Percentiles rank a stretch among this genome's conserved stretches.
These are phyloP conservation scores for Neofusicoccum laricinum DNA, from an alignment of 2,329 filamentous ascomycete genomes.

Conservation along the genomic window DNA sequence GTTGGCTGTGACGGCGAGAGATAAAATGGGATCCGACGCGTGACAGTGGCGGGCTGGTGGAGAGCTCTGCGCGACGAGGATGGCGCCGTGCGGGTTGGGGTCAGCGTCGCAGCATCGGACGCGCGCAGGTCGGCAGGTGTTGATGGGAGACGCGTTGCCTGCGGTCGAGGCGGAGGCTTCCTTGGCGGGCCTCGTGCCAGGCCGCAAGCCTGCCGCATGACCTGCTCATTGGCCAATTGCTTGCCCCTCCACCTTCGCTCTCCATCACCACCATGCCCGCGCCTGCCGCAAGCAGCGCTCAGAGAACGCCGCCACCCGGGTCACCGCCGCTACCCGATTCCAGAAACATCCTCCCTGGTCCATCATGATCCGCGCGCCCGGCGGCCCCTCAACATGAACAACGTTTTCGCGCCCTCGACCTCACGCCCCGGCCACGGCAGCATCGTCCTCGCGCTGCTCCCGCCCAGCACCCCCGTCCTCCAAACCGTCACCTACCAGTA, in stretches of 20 bases:
- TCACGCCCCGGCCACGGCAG: constrained; percentile 74
- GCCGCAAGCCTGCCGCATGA: background rate
- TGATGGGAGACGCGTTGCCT: constrained; percentile 8
- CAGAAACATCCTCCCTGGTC: background rate
- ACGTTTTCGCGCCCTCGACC: constrained; percentile 74
- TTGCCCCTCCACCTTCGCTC: constrained; percentile 8
- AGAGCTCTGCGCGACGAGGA: background rate
- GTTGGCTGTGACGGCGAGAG: background rate
- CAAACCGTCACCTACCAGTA: constrained; percentile 83
- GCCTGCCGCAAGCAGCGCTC: background rate
- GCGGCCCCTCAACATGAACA: constrained; percentile 35
- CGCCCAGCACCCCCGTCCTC: constrained; percentile 68
- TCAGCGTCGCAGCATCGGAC: constrained; percentile 13
- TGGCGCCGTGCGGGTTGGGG: background rate
- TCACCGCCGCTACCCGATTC: background rate
- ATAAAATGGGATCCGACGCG: constrained; percentile 6
- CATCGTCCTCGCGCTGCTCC: constrained; percentile 70
- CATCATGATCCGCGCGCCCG: background rate
- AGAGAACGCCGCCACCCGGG: background rate
- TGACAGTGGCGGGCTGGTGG: background rate
- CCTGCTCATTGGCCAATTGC: constrained; percentile 10
- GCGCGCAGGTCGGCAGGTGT: constrained; percentile 8
- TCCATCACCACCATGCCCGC: constrained; percentile 4
- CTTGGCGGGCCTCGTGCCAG: constrained; percentile 1
- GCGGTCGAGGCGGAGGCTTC: constrained; percentile 6